phyloP scores from a whole-genome alignment of 2,329 filamentous ascomycete genomes.

The Pseudogymnoascus sp. region DNA sequence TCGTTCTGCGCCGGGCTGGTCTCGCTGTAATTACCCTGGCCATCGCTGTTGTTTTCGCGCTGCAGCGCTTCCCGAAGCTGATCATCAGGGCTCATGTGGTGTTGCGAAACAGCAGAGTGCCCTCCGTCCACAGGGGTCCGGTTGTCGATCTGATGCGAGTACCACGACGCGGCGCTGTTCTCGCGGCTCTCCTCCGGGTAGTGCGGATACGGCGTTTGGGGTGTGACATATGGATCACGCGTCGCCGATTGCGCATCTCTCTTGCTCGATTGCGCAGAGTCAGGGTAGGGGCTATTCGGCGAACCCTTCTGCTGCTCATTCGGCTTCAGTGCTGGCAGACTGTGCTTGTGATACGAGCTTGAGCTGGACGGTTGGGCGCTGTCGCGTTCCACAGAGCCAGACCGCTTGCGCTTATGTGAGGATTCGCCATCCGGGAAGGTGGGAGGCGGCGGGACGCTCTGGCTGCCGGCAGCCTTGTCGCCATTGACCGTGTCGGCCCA shows the following conservation, averaged over 20 bases:
- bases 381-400: constrained; percentile 46
- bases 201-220: constrained; percentile 38
- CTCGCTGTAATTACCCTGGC: constrained; percentile 29
- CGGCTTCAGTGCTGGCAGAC: constrained; percentile 28
- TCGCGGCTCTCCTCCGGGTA: constrained; percentile 38
- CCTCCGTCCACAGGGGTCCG: constrained; percentile 32
- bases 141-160: constrained; percentile 40
- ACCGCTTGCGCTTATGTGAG: constrained; percentile 61
- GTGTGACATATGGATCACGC: constrained; percentile 33
- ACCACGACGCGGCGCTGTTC: constrained; percentile 41
- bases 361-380: constrained; percentile 24
- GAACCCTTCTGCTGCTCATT: constrained; percentile 25
- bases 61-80: constrained; percentile 43
- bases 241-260: constrained; percentile 14
- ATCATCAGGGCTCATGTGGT: constrained; percentile 39
- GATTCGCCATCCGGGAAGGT: constrained; percentile 28
- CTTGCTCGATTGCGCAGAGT: constrained; percentile 21
- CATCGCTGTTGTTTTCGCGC: constrained; percentile 36
- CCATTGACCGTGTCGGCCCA: constrained; percentile 22
- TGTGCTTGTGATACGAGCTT: constrained; percentile 30
- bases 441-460: constrained; percentile 14
- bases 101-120: constrained; percentile 34
- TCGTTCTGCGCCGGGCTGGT: constrained; percentile 30
- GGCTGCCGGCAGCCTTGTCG: constrained; percentile 10
- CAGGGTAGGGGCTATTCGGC: constrained; percentile 26